phyloP scores from a whole-genome alignment of 2,329 filamentous ascomycete species.

The Pyrenochaeta sp. region DNA sequence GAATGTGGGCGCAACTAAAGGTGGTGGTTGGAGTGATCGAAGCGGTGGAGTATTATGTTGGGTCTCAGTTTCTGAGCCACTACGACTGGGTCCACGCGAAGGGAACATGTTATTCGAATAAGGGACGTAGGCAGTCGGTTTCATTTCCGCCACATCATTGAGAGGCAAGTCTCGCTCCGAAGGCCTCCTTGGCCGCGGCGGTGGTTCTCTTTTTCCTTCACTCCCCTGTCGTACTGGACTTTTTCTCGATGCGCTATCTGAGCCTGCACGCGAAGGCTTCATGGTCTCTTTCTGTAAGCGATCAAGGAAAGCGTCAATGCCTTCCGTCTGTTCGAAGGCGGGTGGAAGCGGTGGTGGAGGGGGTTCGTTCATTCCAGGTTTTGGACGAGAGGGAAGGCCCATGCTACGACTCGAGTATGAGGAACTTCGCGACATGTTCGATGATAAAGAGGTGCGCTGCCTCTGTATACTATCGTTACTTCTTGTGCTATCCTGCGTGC shows the following conservation, averaged over 20 bases:
- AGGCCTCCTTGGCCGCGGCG: slow-evolving; percentile 32
- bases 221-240: slow-evolving; percentile 35
- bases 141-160: slow-evolving; percentile 29
- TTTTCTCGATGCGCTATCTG: slow-evolving; percentile 27
- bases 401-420: slow-evolving; percentile 38
- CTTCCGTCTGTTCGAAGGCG: slow-evolving; percentile 36
- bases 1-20: slow-evolving; percentile 28
- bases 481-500: slow-evolving; percentile 44
- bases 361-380: slow-evolving; percentile 21
- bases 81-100: slow-evolving; percentile 32
- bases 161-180: slow-evolving; percentile 38
- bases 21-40: slow-evolving; percentile 30
- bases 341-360: slow-evolving; percentile 33
- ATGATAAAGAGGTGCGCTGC: slow-evolving; percentile 38
- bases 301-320: slow-evolving; percentile 50
- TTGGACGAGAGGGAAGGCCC: slow-evolving; percentile 36
- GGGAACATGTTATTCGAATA: slow-evolving; percentile 32
- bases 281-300: slow-evolving; percentile 47
- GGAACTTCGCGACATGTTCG: slow-evolving; percentile 42
- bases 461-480: slow-evolving; percentile 39
- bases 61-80: slow-evolving; percentile 24
- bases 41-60: slow-evolving; percentile 9
- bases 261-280: slow-evolving; percentile 20
- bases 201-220: slow-evolving; percentile 25
- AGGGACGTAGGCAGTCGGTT: slow-evolving; percentile 25